Evolutionary conservation across 208 protist genomes (phyloP).

Genomic region (Blastocrithidia nonstop): DNA sequence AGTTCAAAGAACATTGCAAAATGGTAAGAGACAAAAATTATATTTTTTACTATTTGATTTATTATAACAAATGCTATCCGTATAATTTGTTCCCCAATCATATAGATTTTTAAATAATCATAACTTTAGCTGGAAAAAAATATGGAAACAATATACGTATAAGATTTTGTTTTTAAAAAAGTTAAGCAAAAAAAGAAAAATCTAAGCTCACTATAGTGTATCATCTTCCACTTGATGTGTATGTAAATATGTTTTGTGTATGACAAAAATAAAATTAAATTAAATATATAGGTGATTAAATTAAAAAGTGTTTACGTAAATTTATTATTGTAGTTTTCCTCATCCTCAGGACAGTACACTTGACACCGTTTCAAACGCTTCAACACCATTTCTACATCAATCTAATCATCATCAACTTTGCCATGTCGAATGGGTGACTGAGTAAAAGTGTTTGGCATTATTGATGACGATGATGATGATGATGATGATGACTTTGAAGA

Average conservation of each 20-base stretch:
- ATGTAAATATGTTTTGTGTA: not conserved
- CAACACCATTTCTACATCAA: conserved; percentile 38
- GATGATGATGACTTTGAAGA: no score
- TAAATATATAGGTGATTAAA: not conserved
- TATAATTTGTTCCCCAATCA: no score
- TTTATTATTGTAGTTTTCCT: conserved; percentile 8
- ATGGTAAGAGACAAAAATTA: no score
- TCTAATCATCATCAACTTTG: conserved; percentile 27
- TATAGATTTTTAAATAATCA: no score
- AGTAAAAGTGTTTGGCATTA: not conserved
- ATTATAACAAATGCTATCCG: no score
- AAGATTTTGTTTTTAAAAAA: no score
- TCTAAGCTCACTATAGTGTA: not conserved
- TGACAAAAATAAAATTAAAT: conserved; percentile 4
- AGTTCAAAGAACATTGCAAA: no score
- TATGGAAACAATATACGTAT: no score
- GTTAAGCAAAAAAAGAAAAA: not conserved
- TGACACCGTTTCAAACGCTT: conserved; percentile 42
- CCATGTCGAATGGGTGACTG: conserved; percentile 1
- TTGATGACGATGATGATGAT: conserved; percentile 1
- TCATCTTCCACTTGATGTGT: no score
- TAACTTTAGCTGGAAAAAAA: no score
- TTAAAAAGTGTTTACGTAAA: not conserved
- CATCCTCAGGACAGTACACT: conserved; percentile 73
- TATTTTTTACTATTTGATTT: no score